A percentile compares a stretch with the other conserved stretches of the same genome.
phyloP scores from a whole-genome alignment of 192 early-diverging fungal genomes.

The Chytriomyces confervae region DNA sequence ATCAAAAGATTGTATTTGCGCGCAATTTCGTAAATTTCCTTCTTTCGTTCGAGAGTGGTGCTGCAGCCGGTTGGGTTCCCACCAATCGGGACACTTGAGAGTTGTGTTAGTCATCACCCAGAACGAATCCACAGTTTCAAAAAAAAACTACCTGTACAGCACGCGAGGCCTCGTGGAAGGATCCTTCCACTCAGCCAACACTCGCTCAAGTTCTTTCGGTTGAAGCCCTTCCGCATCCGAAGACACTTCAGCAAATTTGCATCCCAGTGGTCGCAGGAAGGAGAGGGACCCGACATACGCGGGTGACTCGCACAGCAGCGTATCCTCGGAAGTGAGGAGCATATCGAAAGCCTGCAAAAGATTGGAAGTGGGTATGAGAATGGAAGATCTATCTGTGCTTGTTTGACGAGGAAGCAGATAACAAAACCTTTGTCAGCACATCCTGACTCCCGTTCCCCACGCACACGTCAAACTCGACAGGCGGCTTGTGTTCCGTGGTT shows the following conservation, averaged over 20 bases:
- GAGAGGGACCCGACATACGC: conserved; percentile 61
- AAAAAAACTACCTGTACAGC: conserved; percentile 13
- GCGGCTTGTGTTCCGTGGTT: conserved; percentile 50
- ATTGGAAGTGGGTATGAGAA: not conserved
- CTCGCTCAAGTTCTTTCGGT: conserved; percentile 42
- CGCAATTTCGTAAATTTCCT: conserved; percentile 77
- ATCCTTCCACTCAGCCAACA: conserved; percentile 41
- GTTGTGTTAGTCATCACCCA: no score
- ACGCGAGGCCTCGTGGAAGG: conserved; percentile 37
- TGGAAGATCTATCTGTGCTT: no score
- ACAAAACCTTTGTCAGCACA: conserved; percentile 55
- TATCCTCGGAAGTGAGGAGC: conserved; percentile 49
- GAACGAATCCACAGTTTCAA: no score
- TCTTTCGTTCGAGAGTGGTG: conserved; percentile 77
- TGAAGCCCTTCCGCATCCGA: conserved; percentile 47
- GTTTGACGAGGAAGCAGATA: not conserved
- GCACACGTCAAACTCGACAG: conserved; percentile 53
- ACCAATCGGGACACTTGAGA: conserved; percentile 73
- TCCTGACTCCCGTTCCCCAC: conserved; percentile 63
- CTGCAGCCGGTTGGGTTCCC: conserved; percentile 92
- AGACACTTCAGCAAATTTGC: conserved; percentile 52
- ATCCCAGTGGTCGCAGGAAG: conserved; percentile 51
- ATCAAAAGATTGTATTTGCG: conserved; percentile 81
- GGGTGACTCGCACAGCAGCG: conserved; percentile 54
- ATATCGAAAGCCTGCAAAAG: conserved; percentile 51